A percentile compares a stretch with the other conserved stretches of the same genome.
Conservation (phyloP, 2,329 filamentous ascomycete genomes). For the Bipolaris cookei region DNA sequence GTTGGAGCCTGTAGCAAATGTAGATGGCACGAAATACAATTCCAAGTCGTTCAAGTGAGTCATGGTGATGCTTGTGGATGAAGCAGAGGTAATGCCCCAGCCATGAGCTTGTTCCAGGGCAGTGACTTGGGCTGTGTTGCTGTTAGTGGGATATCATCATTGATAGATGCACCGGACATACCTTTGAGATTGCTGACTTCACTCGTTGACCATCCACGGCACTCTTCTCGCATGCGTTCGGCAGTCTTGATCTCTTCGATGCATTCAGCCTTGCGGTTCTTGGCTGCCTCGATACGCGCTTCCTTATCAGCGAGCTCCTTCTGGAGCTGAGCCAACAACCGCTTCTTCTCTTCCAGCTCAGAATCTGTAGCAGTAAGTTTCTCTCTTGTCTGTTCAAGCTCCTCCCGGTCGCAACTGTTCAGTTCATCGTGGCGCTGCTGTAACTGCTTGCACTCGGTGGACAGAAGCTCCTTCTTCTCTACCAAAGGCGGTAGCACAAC, state of each 20-base stretch:
- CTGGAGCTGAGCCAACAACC: slow-evolving; percentile 70
- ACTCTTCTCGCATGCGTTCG: slow-evolving; percentile 84
- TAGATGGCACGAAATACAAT: slow-evolving; percentile 71
- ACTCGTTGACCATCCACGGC: slow-evolving; percentile 82
- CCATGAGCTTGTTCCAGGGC: slow-evolving; percentile 69
- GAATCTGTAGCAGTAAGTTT: slow-evolving; percentile 69
- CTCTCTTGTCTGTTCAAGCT: slow-evolving; percentile 75
- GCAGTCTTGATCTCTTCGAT: slow-evolving; percentile 79
- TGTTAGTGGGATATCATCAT: slow-evolving; percentile 45
- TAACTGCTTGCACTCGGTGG: slow-evolving; percentile 69
- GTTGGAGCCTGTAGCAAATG: slow-evolving; percentile 61
- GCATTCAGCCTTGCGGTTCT: slow-evolving; percentile 71
- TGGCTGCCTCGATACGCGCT: slow-evolving; percentile 65
- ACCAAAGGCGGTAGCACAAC: slow-evolving; percentile 70
- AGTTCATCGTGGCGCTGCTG: slow-evolving; percentile 75
- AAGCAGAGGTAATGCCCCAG: slow-evolving; percentile 72
- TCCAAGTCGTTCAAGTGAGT: slow-evolving; percentile 75
- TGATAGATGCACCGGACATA: slow-evolving; percentile 50
- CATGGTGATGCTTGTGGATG: slow-evolving; percentile 69
- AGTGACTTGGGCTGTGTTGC: slow-evolving; percentile 64
- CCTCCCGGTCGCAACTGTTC: slow-evolving; percentile 79
- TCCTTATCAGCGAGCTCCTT: slow-evolving; percentile 72
- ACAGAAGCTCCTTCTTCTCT: slow-evolving; percentile 66
- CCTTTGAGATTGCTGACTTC: slow-evolving; percentile 83
- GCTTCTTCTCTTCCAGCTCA: slow-evolving; percentile 73